Percentiles rank a stretch among this genome's conserved stretches.
Conservation (phyloP, 129 eudicot genomes). For the Silybum marianum region DNA sequence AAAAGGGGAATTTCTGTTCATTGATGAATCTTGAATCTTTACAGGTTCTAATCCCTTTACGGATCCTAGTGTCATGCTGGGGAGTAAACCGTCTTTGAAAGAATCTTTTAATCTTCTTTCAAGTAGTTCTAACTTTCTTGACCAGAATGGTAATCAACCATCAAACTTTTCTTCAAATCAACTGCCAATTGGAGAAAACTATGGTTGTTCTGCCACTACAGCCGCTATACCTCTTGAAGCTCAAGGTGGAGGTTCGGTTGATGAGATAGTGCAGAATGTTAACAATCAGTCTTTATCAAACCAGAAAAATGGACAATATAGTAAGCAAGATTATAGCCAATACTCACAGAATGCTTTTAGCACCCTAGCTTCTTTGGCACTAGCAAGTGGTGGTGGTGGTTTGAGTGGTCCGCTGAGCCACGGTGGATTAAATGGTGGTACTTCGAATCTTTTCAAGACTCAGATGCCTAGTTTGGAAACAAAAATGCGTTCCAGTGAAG, state of each 20-base stretch:
- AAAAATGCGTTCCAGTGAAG: constrained; percentile 45
- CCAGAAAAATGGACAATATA: constrained; percentile 32
- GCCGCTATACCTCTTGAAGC: constrained; percentile 45
- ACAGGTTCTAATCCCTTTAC: constrained; percentile 36
- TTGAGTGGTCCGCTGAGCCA: constrained; percentile 41
- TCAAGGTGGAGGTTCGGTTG: constrained; percentile 54
- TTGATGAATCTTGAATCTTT: constrained; percentile 24
- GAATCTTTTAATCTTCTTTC: constrained; percentile 46
- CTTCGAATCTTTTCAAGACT: constrained; percentile 40
- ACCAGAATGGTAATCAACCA: constrained; percentile 40
- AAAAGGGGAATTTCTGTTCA: background rate
- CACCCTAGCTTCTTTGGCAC: constrained; percentile 41
- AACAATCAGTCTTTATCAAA: constrained; percentile 39
- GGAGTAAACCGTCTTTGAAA: constrained; percentile 41
- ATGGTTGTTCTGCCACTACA: constrained; percentile 41
- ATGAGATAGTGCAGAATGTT: constrained; percentile 47
- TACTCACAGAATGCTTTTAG: constrained; percentile 43
- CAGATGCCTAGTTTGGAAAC: constrained; percentile 36
- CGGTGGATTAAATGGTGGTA: constrained; percentile 41
- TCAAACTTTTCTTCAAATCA: constrained; percentile 43
- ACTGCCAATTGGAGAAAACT: constrained; percentile 39
- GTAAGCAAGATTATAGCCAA: constrained; percentile 33
- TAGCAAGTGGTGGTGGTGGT: constrained; percentile 39
- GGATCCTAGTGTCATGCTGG: constrained; percentile 38
- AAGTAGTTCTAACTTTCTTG: constrained; percentile 45